A percentile compares a stretch with the other conserved stretches of the same genome.
These are phyloP conservation scores for Scutellaria galericulata DNA, from an alignment of 257 asterid genomes.

Conservation along the genomic window DNA sequence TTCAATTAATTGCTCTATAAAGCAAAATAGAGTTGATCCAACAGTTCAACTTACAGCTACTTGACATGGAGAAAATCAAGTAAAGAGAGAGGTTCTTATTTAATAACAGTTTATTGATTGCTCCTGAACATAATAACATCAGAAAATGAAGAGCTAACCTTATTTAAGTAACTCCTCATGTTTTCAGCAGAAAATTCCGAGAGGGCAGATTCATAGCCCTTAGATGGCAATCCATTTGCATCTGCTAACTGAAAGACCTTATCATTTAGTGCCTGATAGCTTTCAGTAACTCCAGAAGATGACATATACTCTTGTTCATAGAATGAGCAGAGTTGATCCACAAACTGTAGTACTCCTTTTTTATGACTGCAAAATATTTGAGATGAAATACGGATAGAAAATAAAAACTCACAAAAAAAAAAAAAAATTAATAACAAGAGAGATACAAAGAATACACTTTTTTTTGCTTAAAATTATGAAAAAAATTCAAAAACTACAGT, in stretches of 20 bases:
- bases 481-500: not conserved
- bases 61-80: conserved; percentile 18
- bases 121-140: conserved; percentile 3
- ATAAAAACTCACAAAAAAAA: not conserved
- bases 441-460: conserved; percentile 11
- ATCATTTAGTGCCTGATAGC: conserved; percentile 59
- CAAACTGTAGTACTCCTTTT: conserved; percentile 72
- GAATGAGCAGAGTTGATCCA: conserved; percentile 83
- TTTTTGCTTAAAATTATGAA: conserved; percentile 22
- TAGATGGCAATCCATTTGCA: conserved; percentile 74
- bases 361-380: conserved; percentile 69
- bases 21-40: conserved; percentile 17
- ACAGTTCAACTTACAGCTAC: conserved; percentile 7
- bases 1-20: not conserved
- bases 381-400: conserved; percentile 12
- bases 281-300: conserved; percentile 54
- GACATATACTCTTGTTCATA: conserved; percentile 63
- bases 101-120: no score
- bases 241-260: conserved; percentile 77
- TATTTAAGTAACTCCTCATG: conserved; percentile 57
- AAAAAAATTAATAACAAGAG: not conserved
- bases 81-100: conserved; percentile 17
- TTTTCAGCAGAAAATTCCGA: conserved; percentile 62
- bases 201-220: conserved; percentile 64
- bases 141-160: conserved; percentile 52